Base-by-base conservation (phyloP, 768 basidiomycete species). In the Tricholoma matsutake region DNA sequence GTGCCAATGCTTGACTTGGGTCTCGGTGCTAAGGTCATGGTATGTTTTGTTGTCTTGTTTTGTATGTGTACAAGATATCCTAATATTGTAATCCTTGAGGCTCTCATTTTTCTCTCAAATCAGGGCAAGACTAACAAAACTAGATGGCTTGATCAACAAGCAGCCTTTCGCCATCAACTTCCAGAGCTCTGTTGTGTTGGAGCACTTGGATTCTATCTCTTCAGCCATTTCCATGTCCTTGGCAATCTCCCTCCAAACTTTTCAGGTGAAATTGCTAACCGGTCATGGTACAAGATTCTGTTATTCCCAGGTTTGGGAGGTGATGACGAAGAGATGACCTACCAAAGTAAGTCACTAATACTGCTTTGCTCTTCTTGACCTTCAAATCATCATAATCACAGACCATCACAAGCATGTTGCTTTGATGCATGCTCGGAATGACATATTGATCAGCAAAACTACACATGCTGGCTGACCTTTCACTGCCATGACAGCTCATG, bases 81-180 rank as follows among this genome's bases (percentile, higher is more conserved):
- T n/a, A n/a, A n/a, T n/a, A n/a, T n/a, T n/a, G n/a, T n/a, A n/a
- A n/a, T n/a, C 31, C 22, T 54, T 53, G 54, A 76, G 75, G 71
- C 71, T 2, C 65, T 76, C 5, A 65, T 62, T 3, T 53, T 71
- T 1, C 59, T 75, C 1, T 64, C 71, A 2, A 64, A 76, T 56
- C 67, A 71, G 59, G 66, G 68, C 16, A 77, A 77, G 60, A 64
- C 68, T 25, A 77, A 76, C 63, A 64, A 69, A 5, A 62, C 56
- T 16, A 75, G 75, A 2, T 63, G 66, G 0, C 58, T 73, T 22
- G 74, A 78, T 43, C 70, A 75, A 52, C 72, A 75, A 52, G 71
- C 65, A 16, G 63, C 66, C 3, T 60, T 78, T 32, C 61, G 68
- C 0, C 75, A 77, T 49, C 56, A 58, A 0, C 29, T 67, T 16